These are phyloP conservation scores for Gaeumannomyces sp. DNA, from an alignment of 2,329 filamentous ascomycete genomes.

Conservation along the genomic window DNA sequence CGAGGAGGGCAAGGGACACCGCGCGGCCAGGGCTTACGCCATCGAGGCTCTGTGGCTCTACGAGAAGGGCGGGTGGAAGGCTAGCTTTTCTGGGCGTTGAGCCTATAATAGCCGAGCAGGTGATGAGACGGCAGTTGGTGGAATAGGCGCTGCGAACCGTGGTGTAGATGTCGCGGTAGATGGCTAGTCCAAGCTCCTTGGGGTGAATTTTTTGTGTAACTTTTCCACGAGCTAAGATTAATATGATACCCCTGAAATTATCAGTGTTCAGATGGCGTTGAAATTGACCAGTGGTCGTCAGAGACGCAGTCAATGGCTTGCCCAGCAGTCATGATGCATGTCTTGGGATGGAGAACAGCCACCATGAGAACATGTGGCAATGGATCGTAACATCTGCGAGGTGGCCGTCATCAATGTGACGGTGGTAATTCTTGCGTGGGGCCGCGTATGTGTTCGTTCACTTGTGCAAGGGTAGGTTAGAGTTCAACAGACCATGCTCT, in stretches of 20 bases:
- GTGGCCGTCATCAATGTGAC: neutral
- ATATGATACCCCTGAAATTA: neutral
- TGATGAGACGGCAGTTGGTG: conserved; percentile 29
- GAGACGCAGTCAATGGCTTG: no score
- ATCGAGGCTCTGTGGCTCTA: conserved; percentile 85
- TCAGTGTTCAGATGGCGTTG: neutral
- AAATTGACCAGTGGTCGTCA: no score
- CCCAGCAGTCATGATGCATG: neutral
- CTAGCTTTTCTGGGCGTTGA: neutral
- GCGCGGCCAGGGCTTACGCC: conserved; percentile 77
- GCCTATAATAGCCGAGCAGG: conserved; percentile 40
- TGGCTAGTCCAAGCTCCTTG: neutral
- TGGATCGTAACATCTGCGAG: neutral
- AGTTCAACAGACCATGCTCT: neutral
- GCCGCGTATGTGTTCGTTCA: neutral
- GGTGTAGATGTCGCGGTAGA: neutral
- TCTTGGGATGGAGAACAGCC: neutral
- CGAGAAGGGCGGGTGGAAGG: conserved; percentile 62
- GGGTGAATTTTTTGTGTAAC: neutral
- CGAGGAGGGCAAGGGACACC: conserved; percentile 60
- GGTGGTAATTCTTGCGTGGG: neutral
- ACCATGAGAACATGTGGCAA: neutral
- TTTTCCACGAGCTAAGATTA: no score
- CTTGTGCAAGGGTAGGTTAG: no score
- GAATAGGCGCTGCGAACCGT: neutral